Base-by-base conservation (phyloP, 2,329 filamentous ascomycete genomes). In the Colletotrichum falcatum region DNA sequence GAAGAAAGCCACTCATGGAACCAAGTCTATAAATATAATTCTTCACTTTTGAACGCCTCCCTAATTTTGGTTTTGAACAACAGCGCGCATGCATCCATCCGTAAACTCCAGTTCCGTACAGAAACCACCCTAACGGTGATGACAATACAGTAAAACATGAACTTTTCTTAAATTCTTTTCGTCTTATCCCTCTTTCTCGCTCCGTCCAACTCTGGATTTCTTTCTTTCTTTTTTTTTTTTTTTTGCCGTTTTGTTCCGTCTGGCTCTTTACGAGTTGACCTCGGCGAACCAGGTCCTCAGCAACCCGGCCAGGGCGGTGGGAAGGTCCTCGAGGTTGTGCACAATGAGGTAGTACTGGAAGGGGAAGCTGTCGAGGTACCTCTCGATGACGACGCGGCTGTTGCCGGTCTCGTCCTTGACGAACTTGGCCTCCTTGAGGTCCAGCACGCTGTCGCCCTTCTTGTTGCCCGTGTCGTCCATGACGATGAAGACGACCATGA, bases 401-500 rank as follows among this genome's bases (percentile, higher is more conserved):
- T 90, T 83, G 80, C 88, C 81, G 76, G 83, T 72, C 75, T 81
- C 85, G 77, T 93, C 91, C 70, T 87, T 88, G 73, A 92, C 88
- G 78, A 98, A 98, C 78, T 90, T 90, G 46, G 94, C 95, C 81
- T 94, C 92, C 79, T 94, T 94, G 76, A 98, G 86, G 79, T 98
- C 94, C 76, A 98, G 82, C 72, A 99, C 97, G 76, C 90, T 92
- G 71, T 89, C 87, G 56, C 86, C 87, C 78, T 80, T 80, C 74
- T 79, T 80, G 74, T 68, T 73, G 39, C 77, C 76, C 26, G 82
- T 83, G 75, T 89, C 87, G 83, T 99, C 96, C 78, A 99, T 94
- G 76, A 99, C 92, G 76, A 99, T 94, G 80, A 99, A 99, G 7
- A 99, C 95, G 73, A 98, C 91, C 94, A 99, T 98, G 78, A 99